Percentiles rank a stretch among this genome's conserved stretches.
phyloP scores from a whole-genome alignment of 208 protist species.

The Trypanosomatidae sp. region DNA sequence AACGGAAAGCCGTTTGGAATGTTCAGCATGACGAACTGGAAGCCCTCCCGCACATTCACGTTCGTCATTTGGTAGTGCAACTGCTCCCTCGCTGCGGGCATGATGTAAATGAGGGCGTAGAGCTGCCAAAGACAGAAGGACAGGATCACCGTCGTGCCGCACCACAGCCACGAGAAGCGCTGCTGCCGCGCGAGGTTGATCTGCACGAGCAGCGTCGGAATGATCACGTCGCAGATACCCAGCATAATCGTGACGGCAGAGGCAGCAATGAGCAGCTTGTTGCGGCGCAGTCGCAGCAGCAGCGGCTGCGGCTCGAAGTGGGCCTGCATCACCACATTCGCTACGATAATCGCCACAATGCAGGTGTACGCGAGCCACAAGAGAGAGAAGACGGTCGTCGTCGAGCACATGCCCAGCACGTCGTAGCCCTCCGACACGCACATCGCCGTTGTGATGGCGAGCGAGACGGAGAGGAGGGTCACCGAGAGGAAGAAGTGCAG shows the following conservation, averaged over 20 bases:
- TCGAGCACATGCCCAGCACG: constrained; percentile 31
- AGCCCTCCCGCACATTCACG: constrained; percentile 44
- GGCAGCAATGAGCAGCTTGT: constrained; percentile 58
- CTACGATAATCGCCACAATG: constrained; percentile 61
- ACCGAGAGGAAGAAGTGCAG: constrained; percentile 70
- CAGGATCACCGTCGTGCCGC: constrained; percentile 58
- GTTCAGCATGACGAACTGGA: constrained; percentile 65
- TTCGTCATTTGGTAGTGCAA: constrained; percentile 45
- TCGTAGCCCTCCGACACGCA: constrained; percentile 47
- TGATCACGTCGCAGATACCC: constrained; percentile 50
- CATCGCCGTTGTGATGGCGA: constrained; percentile 54
- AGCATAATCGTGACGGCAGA: constrained; percentile 56
- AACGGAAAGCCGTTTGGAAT: constrained; percentile 71
- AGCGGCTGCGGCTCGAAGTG: constrained; percentile 83
- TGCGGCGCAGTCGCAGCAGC: constrained; percentile 56
- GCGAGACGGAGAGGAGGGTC: constrained; percentile 54
- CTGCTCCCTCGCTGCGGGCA: constrained; percentile 48
- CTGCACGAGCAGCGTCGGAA: constrained; percentile 69
- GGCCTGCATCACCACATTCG: constrained; percentile 77
- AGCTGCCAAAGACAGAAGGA: constrained; percentile 76
- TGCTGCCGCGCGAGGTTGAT: constrained; percentile 50
- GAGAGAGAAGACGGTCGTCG: constrained; percentile 40
- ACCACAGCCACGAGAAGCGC: constrained; percentile 78
- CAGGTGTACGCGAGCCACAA: constrained; percentile 69
- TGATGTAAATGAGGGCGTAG: constrained; percentile 62